Conservation (phyloP, 345 rosid species). For the Ceriops decandra region DNA sequence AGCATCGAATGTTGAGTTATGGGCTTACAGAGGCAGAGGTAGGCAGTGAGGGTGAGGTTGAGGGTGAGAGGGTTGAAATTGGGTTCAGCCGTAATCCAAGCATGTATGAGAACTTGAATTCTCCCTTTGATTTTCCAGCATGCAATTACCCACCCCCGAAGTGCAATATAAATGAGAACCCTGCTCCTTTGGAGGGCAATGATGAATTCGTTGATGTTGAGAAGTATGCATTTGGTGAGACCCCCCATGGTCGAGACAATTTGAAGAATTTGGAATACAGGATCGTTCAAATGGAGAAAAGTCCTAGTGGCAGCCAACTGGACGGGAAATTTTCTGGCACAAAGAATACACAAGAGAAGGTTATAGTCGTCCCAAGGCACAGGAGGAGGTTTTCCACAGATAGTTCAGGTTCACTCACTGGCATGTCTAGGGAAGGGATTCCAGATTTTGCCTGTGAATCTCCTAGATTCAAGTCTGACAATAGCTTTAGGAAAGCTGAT, state of each 20-base stretch:
- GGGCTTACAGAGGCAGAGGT: slow-evolving; percentile 73
- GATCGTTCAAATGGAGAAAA: slow-evolving; percentile 72
- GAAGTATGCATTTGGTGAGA: slow-evolving; percentile 67
- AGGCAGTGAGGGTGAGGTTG: slow-evolving; percentile 35
- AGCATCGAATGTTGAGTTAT: slow-evolving; percentile 89
- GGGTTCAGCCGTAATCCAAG: slow-evolving; percentile 35
- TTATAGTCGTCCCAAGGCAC: slow-evolving; percentile 59
- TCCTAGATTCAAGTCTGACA: slow-evolving; percentile 40
- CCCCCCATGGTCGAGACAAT: slow-evolving; percentile 41
- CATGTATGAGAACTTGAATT: slow-evolving; percentile 41
- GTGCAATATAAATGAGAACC: slow-evolving; percentile 64
- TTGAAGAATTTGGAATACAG: slow-evolving; percentile 71
- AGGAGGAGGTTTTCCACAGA: slow-evolving; percentile 49
- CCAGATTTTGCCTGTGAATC: slow-evolving; percentile 47
- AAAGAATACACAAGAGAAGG: slow-evolving; percentile 58
- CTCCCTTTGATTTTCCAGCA: slow-evolving; percentile 42
- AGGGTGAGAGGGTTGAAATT: slow-evolving; percentile 26
- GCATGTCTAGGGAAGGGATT: slow-evolving; percentile 40
- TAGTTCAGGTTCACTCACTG: slow-evolving; percentile 51
- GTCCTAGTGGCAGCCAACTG: slow-evolving; percentile 42
- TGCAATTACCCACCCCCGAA: slow-evolving; percentile 77
- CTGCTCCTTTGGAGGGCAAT: slow-evolving; percentile 47
- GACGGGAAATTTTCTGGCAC: slow-evolving; percentile 45
- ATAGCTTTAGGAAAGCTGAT: slow-evolving; percentile 51
- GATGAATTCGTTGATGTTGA: slow-evolving; percentile 63